Conservation (phyloP, 2,329 filamentous ascomycete species). For the Calonectria ilicicola region DNA sequence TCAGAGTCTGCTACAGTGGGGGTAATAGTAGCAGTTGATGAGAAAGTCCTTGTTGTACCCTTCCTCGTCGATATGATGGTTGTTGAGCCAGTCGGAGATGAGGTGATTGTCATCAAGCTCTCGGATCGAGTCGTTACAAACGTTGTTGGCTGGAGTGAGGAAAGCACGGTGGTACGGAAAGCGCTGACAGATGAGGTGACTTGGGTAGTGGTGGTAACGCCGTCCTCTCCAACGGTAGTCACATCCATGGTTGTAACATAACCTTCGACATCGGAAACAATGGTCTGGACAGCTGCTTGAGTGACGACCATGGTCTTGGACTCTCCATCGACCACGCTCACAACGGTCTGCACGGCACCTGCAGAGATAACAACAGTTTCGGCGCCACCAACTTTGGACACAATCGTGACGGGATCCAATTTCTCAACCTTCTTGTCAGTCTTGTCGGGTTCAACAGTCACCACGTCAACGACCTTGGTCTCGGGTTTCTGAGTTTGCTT, state of each 20-base stretch:
- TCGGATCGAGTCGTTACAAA: conserved; percentile 21
- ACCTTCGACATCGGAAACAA: conserved; percentile 10
- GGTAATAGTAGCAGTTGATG: conserved; percentile 26
- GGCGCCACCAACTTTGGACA: conserved; percentile 29
- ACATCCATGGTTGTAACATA: conserved; percentile 2
- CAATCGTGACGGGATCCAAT: conserved; percentile 34
- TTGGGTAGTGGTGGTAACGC: neutral
- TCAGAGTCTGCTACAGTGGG: conserved; percentile 23
- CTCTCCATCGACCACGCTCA: conserved; percentile 9
- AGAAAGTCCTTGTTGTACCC: conserved; percentile 34
- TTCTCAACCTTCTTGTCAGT: conserved; percentile 39
- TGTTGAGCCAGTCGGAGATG: conserved; percentile 30
- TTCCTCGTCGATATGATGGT: conserved; percentile 35
- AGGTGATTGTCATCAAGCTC: conserved; percentile 32
- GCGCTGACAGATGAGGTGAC: conserved; percentile 13
- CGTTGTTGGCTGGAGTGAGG: conserved; percentile 29
- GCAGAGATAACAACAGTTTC: conserved; percentile 9
- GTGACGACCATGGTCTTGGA: neutral
- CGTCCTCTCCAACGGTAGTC: neutral
- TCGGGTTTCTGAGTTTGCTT: conserved; percentile 27
- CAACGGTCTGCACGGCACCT: conserved; percentile 31
- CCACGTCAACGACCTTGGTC: conserved; percentile 35
- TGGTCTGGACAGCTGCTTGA: neutral
- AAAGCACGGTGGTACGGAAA: conserved; percentile 25
- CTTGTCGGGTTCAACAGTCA: conserved; percentile 33